Conservation (phyloP, 164 flowering plant genomes). For the Berberis vulgaris region DNA sequence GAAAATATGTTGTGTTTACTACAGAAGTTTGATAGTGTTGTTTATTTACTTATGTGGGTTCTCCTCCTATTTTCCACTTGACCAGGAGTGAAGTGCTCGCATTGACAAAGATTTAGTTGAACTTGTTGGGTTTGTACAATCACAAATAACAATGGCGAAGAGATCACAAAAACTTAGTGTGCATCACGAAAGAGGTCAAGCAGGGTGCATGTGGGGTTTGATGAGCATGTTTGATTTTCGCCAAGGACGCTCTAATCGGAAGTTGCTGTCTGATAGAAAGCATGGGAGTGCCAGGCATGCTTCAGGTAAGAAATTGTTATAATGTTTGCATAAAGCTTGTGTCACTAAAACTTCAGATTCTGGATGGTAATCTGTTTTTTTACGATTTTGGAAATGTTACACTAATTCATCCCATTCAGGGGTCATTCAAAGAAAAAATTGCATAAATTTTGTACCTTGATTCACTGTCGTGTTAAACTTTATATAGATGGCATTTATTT, state of each 20-base stretch:
- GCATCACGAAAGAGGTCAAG: constrained; percentile 38
- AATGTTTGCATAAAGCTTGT: too few relatives aligned
- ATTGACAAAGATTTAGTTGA: constrained; percentile 1
- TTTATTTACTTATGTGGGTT: not conserved
- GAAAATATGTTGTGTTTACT: too few relatives aligned
- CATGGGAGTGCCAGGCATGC: constrained; percentile 24
- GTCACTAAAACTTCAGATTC: too few relatives aligned
- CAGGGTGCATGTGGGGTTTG: constrained; percentile 74
- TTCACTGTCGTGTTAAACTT: too few relatives aligned
- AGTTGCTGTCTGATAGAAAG: constrained; percentile 48
- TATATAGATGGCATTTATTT: too few relatives aligned
- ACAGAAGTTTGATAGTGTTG: not conserved
- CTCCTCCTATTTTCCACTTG: not conserved
- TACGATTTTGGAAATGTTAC: too few relatives aligned
- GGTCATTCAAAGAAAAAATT: too few relatives aligned
- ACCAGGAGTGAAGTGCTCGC: not conserved
- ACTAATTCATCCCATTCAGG: too few relatives aligned
- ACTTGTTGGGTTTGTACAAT: constrained; percentile 4
- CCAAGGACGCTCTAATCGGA: constrained; percentile 44
- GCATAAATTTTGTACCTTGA: too few relatives aligned
- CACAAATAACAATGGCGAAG: constrained; percentile 43
- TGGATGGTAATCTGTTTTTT: too few relatives aligned
- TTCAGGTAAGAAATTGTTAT: constrained; percentile 31
- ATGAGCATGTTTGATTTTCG: constrained; percentile 72
- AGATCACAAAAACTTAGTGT: constrained; percentile 32